phyloP scores from a whole-genome alignment of 179 eudicot genomes.

The Spinacia oleracea region DNA sequence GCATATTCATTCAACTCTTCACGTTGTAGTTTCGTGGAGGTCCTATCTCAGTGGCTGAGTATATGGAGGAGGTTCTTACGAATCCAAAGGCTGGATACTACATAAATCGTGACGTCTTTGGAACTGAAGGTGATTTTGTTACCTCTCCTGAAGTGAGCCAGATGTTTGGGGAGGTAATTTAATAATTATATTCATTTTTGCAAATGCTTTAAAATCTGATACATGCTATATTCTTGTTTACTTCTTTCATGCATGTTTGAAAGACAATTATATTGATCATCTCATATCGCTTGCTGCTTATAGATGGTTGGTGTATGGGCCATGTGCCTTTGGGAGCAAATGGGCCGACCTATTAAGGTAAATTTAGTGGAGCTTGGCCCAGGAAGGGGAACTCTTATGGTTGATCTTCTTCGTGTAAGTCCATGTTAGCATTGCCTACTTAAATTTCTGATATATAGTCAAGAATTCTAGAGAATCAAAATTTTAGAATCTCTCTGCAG shows the following conservation, averaged over 20 bases:
- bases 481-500: background rate
- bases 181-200: constrained; percentile 2
- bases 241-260: background rate
- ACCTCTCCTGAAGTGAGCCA: constrained; percentile 99
- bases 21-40: constrained; percentile 85
- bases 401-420: constrained; percentile 84
- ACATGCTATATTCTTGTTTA: background rate
- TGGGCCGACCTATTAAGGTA: constrained; percentile 78
- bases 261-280: background rate
- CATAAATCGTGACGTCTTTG: constrained; percentile 95
- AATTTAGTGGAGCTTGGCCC: constrained; percentile 95
- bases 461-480: background rate
- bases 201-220: background rate
- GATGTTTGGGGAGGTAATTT: constrained; percentile 96
- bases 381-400: constrained; percentile 98
- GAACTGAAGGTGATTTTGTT: constrained; percentile 88
- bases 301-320: constrained; percentile 98
- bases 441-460: background rate
- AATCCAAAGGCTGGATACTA: constrained; percentile 94
- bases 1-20: constrained; percentile 3
- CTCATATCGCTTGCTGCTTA: background rate
- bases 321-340: constrained; percentile 96
- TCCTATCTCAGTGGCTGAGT: constrained; percentile 91
- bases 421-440: constrained; percentile 1
- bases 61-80: constrained; percentile 97